Conservation (phyloP, 73 alveolate genomes). For the Breviolum minutum region DNA sequence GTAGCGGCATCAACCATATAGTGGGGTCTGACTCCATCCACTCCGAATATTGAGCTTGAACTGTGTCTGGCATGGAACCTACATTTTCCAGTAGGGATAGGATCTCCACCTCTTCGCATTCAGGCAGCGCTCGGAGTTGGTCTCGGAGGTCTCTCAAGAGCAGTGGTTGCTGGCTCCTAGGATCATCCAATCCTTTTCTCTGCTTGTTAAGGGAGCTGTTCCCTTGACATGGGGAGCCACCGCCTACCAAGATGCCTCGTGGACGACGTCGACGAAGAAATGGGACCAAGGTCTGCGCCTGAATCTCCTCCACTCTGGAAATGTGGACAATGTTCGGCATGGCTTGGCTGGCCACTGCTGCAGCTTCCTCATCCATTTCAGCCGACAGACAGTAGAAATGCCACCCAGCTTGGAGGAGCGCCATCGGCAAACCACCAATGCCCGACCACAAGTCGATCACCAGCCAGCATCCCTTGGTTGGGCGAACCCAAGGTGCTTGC, state of each 20-base stretch:
- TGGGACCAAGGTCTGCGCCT: background rate
- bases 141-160: background rate
- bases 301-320: background rate
- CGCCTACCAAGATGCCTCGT: background rate
- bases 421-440: background rate
- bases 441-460: constrained; percentile 39
- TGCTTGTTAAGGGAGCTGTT: background rate
- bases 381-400: constrained; percentile 6
- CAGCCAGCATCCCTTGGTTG: background rate
- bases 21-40: too few species aligned
- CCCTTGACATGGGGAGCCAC: constrained; percentile 46
- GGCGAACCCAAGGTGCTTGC: background rate
- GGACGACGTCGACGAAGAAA: background rate
- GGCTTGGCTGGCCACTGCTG: background rate
- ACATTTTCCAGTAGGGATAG: too few species aligned
- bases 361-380: background rate
- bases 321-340: constrained; percentile 18
- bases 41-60: too few species aligned
- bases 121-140: background rate
- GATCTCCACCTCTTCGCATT: background rate
- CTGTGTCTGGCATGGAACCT: too few species aligned
- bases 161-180: background rate
- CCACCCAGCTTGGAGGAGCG: background rate
- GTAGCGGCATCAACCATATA: background rate
- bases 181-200: background rate